A percentile compares a stretch with the other conserved stretches of the same genome.
Conservation (phyloP, 2,329 filamentous ascomycete genomes). For the Sclerotinia minor region DNA sequence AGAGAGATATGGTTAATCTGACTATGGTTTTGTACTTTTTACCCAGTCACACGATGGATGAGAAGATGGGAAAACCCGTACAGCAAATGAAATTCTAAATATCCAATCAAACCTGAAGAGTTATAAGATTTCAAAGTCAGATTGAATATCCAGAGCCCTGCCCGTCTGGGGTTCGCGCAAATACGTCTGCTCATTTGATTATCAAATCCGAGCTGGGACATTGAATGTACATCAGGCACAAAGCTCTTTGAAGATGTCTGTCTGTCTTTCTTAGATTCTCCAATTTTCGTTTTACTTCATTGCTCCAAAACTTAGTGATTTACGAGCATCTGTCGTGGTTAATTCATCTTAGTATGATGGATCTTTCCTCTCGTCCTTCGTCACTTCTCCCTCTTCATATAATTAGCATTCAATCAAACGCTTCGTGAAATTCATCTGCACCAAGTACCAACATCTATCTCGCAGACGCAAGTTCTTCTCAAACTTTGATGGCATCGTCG, state of each 20-base stretch:
- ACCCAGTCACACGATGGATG: too few relatives aligned
- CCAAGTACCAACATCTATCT: not conserved
- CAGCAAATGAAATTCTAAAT: too few relatives aligned
- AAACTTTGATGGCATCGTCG: too few relatives aligned
- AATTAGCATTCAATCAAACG: not conserved
- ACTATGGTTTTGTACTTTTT: not conserved
- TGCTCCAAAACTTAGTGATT: not conserved
- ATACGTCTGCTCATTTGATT: too few relatives aligned
- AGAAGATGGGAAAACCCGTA: too few relatives aligned
- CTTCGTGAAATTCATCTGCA: not conserved
- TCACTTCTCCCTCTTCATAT: not conserved
- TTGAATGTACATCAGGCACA: not conserved
- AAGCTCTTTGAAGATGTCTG: not conserved
- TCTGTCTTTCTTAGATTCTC: not conserved
- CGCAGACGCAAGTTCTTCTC: too few relatives aligned
- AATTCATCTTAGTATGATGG: slow-evolving; percentile 15
- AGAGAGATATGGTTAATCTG: too few relatives aligned
- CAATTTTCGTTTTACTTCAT: not conserved
- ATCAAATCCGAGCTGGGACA: too few relatives aligned
- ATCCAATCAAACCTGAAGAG: too few relatives aligned
- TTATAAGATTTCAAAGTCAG: too few relatives aligned
- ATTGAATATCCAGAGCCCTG: too few relatives aligned
- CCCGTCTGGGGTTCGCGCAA: too few relatives aligned
- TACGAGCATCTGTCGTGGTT: not conserved
- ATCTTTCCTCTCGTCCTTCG: not conserved